These are phyloP conservation scores for Amanita molliuscula DNA, from an alignment of 768 basidiomycete genomes.

Conservation along the genomic window DNA sequence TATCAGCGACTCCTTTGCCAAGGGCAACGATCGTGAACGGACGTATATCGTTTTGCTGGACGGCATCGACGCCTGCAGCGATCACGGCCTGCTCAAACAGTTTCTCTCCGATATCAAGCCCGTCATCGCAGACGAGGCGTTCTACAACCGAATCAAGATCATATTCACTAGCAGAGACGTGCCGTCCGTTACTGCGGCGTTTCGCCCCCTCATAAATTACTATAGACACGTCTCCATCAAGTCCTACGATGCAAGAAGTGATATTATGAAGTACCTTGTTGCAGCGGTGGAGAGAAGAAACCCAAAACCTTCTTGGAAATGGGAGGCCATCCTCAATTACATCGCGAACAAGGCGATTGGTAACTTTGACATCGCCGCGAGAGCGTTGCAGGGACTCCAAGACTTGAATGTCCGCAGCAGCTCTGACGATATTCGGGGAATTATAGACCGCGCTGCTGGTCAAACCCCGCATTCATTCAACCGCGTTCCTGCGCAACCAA, in stretches of 20 bases:
- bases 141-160: background rate
- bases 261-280: background rate
- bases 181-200: background rate
- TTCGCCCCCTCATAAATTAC: background rate
- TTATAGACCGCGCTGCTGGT: background rate
- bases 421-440: background rate
- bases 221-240: background rate
- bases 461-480: background rate
- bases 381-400: background rate
- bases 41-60: background rate
- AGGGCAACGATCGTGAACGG: background rate
- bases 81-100: background rate
- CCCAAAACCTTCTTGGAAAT: background rate
- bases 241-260: background rate
- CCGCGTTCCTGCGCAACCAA: too few relatives aligned
- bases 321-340: background rate
- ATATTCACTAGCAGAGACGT: background rate
- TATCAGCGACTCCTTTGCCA: background rate
- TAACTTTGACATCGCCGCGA: background rate
- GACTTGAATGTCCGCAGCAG: background rate
- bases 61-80: background rate
- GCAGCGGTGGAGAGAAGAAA: background rate
- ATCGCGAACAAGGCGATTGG: background rate
- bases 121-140: background rate
- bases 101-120: slow-evolving; percentile 2